phyloP scores from a whole-genome alignment of 768 basidiomycete species.

The Russula emetica region DNA sequence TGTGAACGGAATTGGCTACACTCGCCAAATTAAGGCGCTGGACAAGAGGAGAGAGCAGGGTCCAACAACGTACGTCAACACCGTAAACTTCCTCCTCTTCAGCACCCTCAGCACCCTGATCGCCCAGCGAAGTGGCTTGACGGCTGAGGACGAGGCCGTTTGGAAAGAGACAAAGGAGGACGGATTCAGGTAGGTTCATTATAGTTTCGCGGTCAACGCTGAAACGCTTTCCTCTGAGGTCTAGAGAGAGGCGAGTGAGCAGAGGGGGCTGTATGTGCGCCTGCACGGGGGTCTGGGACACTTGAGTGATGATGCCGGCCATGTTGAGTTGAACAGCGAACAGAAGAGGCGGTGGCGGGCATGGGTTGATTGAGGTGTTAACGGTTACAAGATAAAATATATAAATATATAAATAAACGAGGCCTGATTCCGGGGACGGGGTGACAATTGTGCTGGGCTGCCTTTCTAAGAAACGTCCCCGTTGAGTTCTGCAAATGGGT shows the following conservation, averaged over 20 bases:
- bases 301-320: conserved; percentile 48
- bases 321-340: conserved; percentile 27
- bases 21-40: conserved; percentile 17
- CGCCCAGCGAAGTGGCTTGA: conserved; percentile 71
- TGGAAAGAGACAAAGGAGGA: conserved; percentile 92
- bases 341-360: no score
- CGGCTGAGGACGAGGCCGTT: conserved; percentile 93
- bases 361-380: no score
- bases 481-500: conserved; percentile 21
- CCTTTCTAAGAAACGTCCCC: conserved; percentile 24
- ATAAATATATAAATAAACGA: not conserved
- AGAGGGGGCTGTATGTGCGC: conserved; percentile 80
- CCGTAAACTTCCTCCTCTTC: conserved; percentile 91
- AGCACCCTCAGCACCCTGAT: conserved; percentile 67
- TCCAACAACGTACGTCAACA: conserved; percentile 74
- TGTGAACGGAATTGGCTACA: conserved; percentile 23
- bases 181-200: conserved; percentile 97
- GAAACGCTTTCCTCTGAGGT: conserved; percentile 87
- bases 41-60: conserved; percentile 14
- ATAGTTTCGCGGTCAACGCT: conserved; percentile 95
- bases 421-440: conserved; percentile 5
- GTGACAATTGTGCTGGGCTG: conserved; percentile 20
- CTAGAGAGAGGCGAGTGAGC: conserved; percentile 82
- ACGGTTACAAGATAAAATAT: not conserved
- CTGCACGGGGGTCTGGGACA: conserved; percentile 58